Base-by-base conservation (phyloP, 1,139 yeast genomes). In the Hansenula anomala region DNA sequence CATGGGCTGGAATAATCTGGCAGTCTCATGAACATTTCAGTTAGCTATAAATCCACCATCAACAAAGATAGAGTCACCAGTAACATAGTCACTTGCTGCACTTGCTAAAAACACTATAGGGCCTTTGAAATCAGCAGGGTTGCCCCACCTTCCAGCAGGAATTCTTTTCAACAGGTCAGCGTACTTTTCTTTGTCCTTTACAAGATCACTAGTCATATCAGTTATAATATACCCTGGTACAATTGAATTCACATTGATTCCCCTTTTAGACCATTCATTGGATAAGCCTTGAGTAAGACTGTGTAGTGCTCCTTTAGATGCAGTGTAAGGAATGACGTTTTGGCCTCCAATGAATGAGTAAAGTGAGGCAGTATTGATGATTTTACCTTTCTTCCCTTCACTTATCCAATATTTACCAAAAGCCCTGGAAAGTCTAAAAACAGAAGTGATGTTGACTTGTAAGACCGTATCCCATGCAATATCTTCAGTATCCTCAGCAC, bases 291-390 rank as follows among this genome's bases (percentile, higher is more conserved):
- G 70, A 13, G 78, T 71, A 37, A 76, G 59, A 34, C 65, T 67
- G 30, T 65, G 64, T 24, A 76, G 57, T 0, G 72, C 82, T 15
- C 76, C 78, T 54, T 75, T 76, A 17, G 78, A 61, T 10, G 76
- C 71, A 11, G 76, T 69, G 52, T 76, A 76, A 1, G 80, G 69
- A 4, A 77, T 64, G 28, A 66, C 60, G 38, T 60, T 53, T 39
- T 61, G 29, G 2, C 74, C 73, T 12, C 75, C 77, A 36, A 66
- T 63, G 58, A 62, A 69, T 0, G 73, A 61, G 40, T 60, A 52
- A 36, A 72, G 46, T 3, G 86, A 78, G 2, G 81, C 85, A 20
- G 86, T 76, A 55, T 80, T 73, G 48, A 81, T 71, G 49, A 81
- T 70, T 38, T 81, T 79, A 27, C 88, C 89, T 47, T 68, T 66